phyloP scores from a whole-genome alignment of 345 rosid species.

The Gynandropsis gynandra region DNA sequence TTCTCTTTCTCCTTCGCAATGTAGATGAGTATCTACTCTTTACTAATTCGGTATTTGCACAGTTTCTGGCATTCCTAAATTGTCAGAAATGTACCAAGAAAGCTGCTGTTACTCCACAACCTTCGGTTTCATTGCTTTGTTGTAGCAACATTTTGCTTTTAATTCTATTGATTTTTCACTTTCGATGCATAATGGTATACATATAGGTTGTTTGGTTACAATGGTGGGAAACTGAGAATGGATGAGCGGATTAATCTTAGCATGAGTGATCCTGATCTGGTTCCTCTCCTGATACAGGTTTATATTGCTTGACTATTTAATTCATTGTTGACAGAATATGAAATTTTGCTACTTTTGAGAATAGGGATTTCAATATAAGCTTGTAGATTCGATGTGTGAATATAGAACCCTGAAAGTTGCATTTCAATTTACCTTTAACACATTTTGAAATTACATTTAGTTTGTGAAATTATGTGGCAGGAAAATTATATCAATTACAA shows the following conservation, averaged over 20 bases:
- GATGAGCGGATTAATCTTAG: slow-evolving; percentile 90
- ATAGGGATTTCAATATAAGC: slow-evolving; percentile 10
- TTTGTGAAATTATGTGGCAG: slow-evolving; percentile 35
- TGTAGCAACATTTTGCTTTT: background rate
- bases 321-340: background rate
- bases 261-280: slow-evolving; percentile 97
- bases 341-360: slow-evolving; percentile 8
- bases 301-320: slow-evolving; percentile 4
- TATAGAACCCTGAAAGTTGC: slow-evolving; percentile 6
- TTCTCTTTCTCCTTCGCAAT: slow-evolving; percentile 6
- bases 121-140: background rate
- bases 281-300: slow-evolving; percentile 93
- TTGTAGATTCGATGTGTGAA: slow-evolving; percentile 14
- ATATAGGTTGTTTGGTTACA: slow-evolving; percentile 69
- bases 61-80: slow-evolving; percentile 15
- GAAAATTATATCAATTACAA: slow-evolving; percentile 92
- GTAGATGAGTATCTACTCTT: slow-evolving; percentile 16
- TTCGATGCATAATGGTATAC: slow-evolving; percentile 4
- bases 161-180: slow-evolving; percentile 5
- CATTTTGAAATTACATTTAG: background rate
- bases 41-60: background rate
- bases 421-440: background rate
- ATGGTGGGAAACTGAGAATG: slow-evolving; percentile 88
- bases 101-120: slow-evolving; percentile 13
- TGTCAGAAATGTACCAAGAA: slow-evolving; percentile 12